A percentile compares a stretch with the other conserved stretches of the same genome.
Evolutionary conservation across 176 grass and related monocot genomes (phyloP).

Genomic region (Tuctoria greenei): DNA sequence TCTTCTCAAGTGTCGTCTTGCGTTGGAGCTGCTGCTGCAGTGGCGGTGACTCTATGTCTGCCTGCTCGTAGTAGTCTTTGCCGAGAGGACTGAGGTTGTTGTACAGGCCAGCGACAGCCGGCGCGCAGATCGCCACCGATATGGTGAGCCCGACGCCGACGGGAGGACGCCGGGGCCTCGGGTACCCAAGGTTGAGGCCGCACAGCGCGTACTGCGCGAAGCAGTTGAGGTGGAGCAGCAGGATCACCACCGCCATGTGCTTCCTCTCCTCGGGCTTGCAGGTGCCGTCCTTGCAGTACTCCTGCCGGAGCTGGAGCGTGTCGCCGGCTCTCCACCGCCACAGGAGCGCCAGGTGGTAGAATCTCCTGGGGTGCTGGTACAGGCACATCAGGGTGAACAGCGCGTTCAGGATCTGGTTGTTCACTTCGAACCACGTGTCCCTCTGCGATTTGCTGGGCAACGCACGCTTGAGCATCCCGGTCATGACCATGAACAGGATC

Average conservation of each 20-base stretch:
- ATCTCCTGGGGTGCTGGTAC: constrained; percentile 59
- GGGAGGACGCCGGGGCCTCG: constrained; percentile 37
- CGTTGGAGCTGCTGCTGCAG: constrained; percentile 8
- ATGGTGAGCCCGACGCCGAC: constrained; percentile 66
- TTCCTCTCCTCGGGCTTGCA: constrained; percentile 73
- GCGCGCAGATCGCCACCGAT: constrained; percentile 48
- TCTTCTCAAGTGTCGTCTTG: constrained; percentile 50
- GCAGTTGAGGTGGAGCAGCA: constrained; percentile 75
- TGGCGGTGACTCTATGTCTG: constrained; percentile 39
- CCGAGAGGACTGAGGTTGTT: constrained; percentile 69
- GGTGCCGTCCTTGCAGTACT: constrained; percentile 60
- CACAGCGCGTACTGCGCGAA: constrained; percentile 74
- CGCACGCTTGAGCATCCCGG: constrained; percentile 61
- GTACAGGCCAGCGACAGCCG: constrained; percentile 64
- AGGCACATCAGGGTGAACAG: constrained; percentile 81
- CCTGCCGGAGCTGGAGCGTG: constrained; percentile 46
- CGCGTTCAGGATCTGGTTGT: constrained; percentile 77
- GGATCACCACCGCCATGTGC: constrained; percentile 66
- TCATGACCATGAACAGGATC: constrained; percentile 84
- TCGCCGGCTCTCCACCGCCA: constrained; percentile 55
- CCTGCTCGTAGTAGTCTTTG: constrained; percentile 56
- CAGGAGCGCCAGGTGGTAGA: constrained; percentile 57
- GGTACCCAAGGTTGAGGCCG: constrained; percentile 63
- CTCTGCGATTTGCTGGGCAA: constrained; percentile 45
- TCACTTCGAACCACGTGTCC: constrained; percentile 70